Percentiles rank a stretch among this genome's conserved stretches.
Evolutionary conservation across 2,329 filamentous ascomycete species (phyloP).

Genomic region (Claviceps pazoutovae): DNA sequence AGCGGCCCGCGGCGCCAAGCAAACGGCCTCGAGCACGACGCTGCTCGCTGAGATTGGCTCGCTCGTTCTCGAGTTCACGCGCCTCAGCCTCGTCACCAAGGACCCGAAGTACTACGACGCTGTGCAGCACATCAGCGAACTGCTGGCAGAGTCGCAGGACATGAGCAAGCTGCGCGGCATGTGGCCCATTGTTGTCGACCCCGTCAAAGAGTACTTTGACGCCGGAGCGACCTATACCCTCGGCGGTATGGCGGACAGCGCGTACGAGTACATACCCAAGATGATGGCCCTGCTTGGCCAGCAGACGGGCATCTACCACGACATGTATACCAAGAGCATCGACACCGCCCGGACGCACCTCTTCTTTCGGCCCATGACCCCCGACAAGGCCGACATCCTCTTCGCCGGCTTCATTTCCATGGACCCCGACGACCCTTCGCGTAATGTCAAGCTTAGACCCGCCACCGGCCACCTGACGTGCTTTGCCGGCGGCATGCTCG

Average conservation of each 20-base stretch:
- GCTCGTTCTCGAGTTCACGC: constrained; percentile 56
- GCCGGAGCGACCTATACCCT: constrained; percentile 30
- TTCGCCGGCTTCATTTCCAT: constrained; percentile 33
- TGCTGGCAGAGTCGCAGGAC: constrained; percentile 52
- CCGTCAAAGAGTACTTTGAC: constrained; percentile 50
- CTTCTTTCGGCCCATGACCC: constrained; percentile 56
- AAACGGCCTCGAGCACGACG: constrained; percentile 8
- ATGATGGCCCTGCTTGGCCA: constrained; percentile 53
- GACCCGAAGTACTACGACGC: constrained; percentile 63
- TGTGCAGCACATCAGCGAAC: constrained; percentile 52
- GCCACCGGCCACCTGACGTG: constrained; percentile 15
- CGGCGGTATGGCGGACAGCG: constrained; percentile 38
- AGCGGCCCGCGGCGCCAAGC: constrained; percentile 12
- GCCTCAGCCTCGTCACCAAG: constrained; percentile 55
- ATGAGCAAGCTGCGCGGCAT: constrained; percentile 57
- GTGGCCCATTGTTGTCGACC: constrained; percentile 56
- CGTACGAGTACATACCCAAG: constrained; percentile 48
- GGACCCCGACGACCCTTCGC: constrained; percentile 22
- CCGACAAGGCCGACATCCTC: constrained; percentile 46
- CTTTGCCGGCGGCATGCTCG: constrained; percentile 59
- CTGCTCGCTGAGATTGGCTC: constrained; percentile 52
- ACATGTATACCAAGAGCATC: constrained; percentile 49
- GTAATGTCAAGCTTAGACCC: background rate
- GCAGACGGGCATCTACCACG: constrained; percentile 40
- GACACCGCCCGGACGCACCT: constrained; percentile 47